Percentiles rank a stretch among this genome's conserved stretches.
Conservation (phyloP, 176 grass and related monocot species). For the Puccinellia tenuiflora region DNA sequence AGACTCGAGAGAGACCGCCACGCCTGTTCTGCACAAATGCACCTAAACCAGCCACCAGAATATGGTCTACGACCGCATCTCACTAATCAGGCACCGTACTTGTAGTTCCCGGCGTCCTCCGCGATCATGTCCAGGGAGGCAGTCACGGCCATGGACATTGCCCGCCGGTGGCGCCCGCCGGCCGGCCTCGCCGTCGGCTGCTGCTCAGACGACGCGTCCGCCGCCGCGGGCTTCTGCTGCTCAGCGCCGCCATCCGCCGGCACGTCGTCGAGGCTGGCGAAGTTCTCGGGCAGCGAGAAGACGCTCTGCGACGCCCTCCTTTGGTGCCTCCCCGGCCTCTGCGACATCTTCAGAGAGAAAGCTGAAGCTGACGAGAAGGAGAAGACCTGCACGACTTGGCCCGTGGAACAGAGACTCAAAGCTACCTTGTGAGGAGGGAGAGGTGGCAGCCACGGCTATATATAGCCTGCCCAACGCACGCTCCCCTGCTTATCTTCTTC, state of each 20-base stretch:
- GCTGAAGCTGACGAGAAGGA: neutral
- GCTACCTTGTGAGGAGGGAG: neutral
- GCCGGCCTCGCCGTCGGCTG: conserved; percentile 35
- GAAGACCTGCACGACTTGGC: neutral
- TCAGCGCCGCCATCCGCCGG: conserved; percentile 31
- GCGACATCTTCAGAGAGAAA: conserved; percentile 38
- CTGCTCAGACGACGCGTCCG: conserved; percentile 30
- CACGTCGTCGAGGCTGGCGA: conserved; percentile 56
- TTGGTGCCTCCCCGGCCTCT: conserved; percentile 70
- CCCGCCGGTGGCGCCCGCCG: conserved; percentile 40
- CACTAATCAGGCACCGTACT: conserved; percentile 35
- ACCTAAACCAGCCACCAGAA: neutral
- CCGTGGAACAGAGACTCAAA: neutral
- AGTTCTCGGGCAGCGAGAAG: conserved; percentile 84
- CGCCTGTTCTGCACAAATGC: conserved; percentile 14
- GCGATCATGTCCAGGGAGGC: conserved; percentile 47
- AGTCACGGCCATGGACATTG: conserved; percentile 48
- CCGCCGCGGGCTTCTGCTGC: conserved; percentile 42
- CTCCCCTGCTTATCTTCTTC: neutral
- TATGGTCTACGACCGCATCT: neutral
- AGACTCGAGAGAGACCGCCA: neutral
- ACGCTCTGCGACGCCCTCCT: conserved; percentile 80
- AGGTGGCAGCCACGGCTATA: conserved; percentile 2
- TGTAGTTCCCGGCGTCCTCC: conserved; percentile 47
- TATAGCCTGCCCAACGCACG: conserved; percentile 28